phyloP scores from a whole-genome alignment of 1,284 basidiomycete species.

The Cerrena zonata region DNA sequence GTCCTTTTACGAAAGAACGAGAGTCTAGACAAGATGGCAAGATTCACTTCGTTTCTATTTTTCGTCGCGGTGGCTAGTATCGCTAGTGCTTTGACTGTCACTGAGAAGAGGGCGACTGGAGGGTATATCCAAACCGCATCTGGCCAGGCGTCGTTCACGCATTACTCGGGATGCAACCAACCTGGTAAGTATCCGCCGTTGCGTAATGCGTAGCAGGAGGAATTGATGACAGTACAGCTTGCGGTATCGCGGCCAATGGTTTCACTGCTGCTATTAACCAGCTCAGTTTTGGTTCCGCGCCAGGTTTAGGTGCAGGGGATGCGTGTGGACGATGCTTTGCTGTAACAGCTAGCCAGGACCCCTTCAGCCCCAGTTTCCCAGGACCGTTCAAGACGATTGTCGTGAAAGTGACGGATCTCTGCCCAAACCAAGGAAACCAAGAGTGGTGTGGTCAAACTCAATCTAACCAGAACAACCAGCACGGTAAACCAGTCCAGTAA shows the following conservation, averaged over 20 bases:
- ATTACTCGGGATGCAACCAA: constrained; percentile 44
- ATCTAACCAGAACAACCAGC: constrained; percentile 38
- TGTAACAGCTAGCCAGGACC: constrained; percentile 45
- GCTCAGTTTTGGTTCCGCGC: constrained; percentile 46
- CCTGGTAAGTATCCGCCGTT: constrained; percentile 31
- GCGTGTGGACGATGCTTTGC: constrained; percentile 56
- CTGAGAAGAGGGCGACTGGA: constrained; percentile 32
- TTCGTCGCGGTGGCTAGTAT: constrained; percentile 16
- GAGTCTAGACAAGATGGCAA: constrained; percentile 3
- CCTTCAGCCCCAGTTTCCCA: constrained; percentile 44
- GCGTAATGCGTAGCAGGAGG: not conserved
- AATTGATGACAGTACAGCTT: constrained; percentile 31
- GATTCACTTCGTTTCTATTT: constrained; percentile 10
- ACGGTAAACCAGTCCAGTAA: constrained; percentile 39
- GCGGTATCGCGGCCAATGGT: constrained; percentile 44
- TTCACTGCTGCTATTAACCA: constrained; percentile 54
- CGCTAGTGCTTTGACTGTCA: constrained; percentile 14
- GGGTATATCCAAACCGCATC: constrained; percentile 49
- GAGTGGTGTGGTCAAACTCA: constrained; percentile 50
- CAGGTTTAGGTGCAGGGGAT: constrained; percentile 50
- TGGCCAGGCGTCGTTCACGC: constrained; percentile 50
- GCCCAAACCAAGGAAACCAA: constrained; percentile 44
- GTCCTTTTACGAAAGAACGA: no score
- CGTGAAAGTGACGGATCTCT: constrained; percentile 52
- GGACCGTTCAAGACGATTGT: constrained; percentile 52